Evolutionary conservation across 495 filamentous ascomycete species (phyloP), one percentile per base, ranked within the genome.

Genomic region (Penicillium roqueforti): DNA sequence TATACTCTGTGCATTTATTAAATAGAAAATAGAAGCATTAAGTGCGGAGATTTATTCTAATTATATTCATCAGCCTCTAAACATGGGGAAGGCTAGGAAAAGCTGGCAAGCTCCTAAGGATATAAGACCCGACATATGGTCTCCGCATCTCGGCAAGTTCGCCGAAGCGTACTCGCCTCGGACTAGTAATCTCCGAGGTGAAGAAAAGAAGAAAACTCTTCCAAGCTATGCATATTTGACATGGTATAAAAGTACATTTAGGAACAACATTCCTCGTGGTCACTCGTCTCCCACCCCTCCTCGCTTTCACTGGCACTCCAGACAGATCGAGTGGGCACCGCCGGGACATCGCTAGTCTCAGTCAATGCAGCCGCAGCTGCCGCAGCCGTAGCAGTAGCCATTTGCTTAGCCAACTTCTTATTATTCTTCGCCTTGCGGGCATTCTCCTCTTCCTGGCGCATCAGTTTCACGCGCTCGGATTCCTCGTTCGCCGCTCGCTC

Each of bases 251-350:
- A 55, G 46, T 58, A 52, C 47, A 59, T 25, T 32, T 11, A 16
- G 19, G 41, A n/a, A 14, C 3, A 22, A 49, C 34, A 55, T 40
- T 55, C 46, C 25, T 66, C 65, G 42, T 54, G 39, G 14, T 62
- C 68, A 61, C 71, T 71, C 1, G 61, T 72, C 43, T 60, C 63
- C 74, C 74, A 77, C 11, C 72, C 74, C 39, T 58, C 63, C 51
- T 77, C 74, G 57, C 72, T 76, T 52, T 77, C 74, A 56, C 70
- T 72, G 0, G 68, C 71, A 67, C 66, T 70, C 66, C 69, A 77
- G 13, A 60, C 54, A 10, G 67, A 70, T 3, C 52, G 47, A n/a
- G 50, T 42, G 6, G 49, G 23, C 22, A 38, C 29, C 18, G 47
- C 26, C 23, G 19, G 23, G 14, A 31, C 37, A n/a, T 53, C 47